Percentiles rank a stretch among this genome's conserved stretches.
Evolutionary conservation across 306 rosid genomes (phyloP).

Genomic region (Quercus cerris): DNA sequence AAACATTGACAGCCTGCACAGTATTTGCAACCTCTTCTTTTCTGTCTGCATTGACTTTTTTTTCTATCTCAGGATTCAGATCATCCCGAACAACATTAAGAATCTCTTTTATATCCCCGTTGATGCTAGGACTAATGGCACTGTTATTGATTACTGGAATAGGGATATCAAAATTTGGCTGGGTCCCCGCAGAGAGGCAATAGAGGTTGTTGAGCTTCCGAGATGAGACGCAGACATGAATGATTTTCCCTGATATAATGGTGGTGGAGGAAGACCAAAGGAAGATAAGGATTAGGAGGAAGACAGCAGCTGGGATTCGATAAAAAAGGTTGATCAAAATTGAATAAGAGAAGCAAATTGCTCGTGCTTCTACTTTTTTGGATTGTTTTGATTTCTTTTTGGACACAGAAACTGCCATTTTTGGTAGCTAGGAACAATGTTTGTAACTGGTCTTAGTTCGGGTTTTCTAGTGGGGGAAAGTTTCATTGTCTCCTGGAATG

Average conservation of each 20-base stretch:
- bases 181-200: conserved; percentile 67
- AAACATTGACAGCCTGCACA: background rate
- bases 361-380: conserved; percentile 23
- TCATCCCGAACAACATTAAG: background rate
- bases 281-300: conserved; percentile 52
- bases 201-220: conserved; percentile 61
- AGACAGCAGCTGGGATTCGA: conserved; percentile 39
- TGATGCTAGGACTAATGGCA: conserved; percentile 6
- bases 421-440: conserved; percentile 8
- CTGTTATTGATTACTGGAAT: conserved; percentile 19
- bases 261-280: conserved; percentile 63
- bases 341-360: conserved; percentile 16
- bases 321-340: conserved; percentile 24
- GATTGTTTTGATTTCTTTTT: conserved; percentile 46
- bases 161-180: conserved; percentile 48
- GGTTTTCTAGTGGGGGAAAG: conserved; percentile 24
- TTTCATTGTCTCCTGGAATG: conserved; percentile 5
- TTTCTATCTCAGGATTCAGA: background rate
- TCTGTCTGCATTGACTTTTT: background rate
- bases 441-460: conserved; percentile 10
- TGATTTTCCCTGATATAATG: conserved; percentile 53
- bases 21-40: background rate
- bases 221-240: conserved; percentile 68
- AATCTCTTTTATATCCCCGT: background rate
- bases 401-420: conserved; percentile 47